Percentiles rank a stretch among this genome's conserved stretches.
Evolutionary conservation across 2,329 filamentous ascomycete genomes (phyloP).

Genomic region (Stagonosporopsis cucurbitacearum): DNA sequence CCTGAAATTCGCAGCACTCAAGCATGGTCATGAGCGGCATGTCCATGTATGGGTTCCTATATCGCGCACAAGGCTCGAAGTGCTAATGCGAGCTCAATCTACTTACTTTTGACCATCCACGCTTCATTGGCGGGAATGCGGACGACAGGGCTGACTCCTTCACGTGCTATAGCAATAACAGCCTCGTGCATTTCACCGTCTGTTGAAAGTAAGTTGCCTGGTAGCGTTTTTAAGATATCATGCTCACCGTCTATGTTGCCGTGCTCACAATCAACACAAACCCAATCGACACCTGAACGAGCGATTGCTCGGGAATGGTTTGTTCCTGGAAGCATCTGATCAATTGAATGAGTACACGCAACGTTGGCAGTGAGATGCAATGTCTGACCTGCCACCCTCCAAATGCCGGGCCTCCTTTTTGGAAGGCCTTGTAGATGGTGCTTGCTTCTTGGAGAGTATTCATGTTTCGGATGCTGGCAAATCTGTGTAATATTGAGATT

Average conservation of each 20-base stretch:
- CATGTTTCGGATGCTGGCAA: slow-evolving; percentile 31
- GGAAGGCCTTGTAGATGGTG: slow-evolving; percentile 59
- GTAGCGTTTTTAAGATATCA: neutral
- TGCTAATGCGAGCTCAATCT: neutral
- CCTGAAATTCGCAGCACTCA: neutral
- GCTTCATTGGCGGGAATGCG: slow-evolving; percentile 63
- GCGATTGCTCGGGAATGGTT: slow-evolving; percentile 62
- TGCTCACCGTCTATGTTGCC: slow-evolving; percentile 60
- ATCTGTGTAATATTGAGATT: neutral
- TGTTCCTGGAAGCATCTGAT: slow-evolving; percentile 59
- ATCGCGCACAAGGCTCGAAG: neutral
- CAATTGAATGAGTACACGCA: neutral
- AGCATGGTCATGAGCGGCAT: neutral
- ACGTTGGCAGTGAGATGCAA: neutral
- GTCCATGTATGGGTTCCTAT: too few species aligned
- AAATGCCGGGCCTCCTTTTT: slow-evolving; percentile 58
- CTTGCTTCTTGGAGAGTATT: slow-evolving; percentile 61
- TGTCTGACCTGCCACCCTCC: slow-evolving; percentile 62
- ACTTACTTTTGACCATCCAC: slow-evolving; percentile 66
- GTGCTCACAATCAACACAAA: slow-evolving; percentile 63
- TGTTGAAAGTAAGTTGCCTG: slow-evolving; percentile 22
- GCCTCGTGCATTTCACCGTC: slow-evolving; percentile 63
- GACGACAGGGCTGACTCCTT: slow-evolving; percentile 54
- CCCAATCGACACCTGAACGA: slow-evolving; percentile 60
- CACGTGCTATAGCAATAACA: slow-evolving; percentile 57